Evolutionary conservation across 441 rosid genomes (phyloP), one percentile per base, ranked within the genome.

Genomic region (Melastoma candidum): DNA sequence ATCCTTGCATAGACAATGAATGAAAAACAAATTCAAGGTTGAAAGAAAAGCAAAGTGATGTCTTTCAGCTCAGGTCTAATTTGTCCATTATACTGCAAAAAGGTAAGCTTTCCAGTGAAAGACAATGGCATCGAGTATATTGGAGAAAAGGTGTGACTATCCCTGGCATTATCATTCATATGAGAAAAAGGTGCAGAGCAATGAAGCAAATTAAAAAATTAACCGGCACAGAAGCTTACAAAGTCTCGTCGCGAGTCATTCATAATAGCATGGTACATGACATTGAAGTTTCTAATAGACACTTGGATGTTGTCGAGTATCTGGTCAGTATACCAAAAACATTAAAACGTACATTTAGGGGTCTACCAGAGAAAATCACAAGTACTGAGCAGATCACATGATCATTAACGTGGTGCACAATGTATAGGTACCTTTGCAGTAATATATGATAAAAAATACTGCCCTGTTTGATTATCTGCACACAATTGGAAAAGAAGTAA

Each of bases 251-350:
- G 78, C 63, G 57, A 58, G 63, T 76, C 82, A 53, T 22, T 46
- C 12, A 36, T 44, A 44, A 36, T 36, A 49, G 51, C 60, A 7
- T 71, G 71, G 75, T 85, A 90, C 46, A 73, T 68, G 47, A 87
- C 52, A 74, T 87, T 88, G 51, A 92, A 83, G 71, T 80, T 85
- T 77, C 69, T 80, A 63, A 85, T 77, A 53, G 93, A 87, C 52
- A 92, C 73, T 69, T 87, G 87, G 66, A 90, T 87, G 74, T 80
- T 77, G 73, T 87, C 96, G 64, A 90, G 85, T 74, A 85, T 75
- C 98, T 90, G 27, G 43, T 60, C 36, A 69, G 59, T 56, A 49
- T 41, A 61, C 45, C 41, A 53, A 47, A 11, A 27, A 27, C 11
- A 54, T 25, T 3, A 47, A 41, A 51, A 27, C 27, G 54, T 44